phyloP scores from a whole-genome alignment of 768 basidiomycete genomes.

The Pulveroboletus sp. region DNA sequence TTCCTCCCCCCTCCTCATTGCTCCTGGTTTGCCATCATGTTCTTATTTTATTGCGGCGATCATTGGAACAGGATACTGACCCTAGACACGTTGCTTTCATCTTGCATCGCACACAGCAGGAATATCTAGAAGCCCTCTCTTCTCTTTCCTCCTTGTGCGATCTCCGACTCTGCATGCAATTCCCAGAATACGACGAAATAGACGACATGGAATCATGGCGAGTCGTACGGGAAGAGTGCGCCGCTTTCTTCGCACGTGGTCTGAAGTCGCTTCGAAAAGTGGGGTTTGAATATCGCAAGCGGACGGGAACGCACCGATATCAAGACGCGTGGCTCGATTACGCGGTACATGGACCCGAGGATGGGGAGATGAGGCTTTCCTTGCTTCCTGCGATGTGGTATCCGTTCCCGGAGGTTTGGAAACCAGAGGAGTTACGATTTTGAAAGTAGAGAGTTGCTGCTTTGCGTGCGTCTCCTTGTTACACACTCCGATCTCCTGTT shows the following conservation, averaged over 20 bases:
- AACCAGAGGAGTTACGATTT: slow-evolving; percentile 22
- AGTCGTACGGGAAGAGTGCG: slow-evolving; percentile 25
- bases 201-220: slow-evolving; percentile 34
- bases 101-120: slow-evolving; percentile 29
- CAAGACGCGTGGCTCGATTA: slow-evolving; percentile 37
- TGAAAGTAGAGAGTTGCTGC: slow-evolving; percentile 5
- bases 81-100: slow-evolving; percentile 28
- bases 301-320: slow-evolving; percentile 34
- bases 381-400: slow-evolving; percentile 31
- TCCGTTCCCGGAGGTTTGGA: slow-evolving; percentile 35
- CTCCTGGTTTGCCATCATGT: slow-evolving; percentile 11
- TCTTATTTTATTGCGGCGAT: slow-evolving; percentile 21
- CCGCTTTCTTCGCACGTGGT: slow-evolving; percentile 27
- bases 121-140: slow-evolving; percentile 32
- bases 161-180: slow-evolving; percentile 35
- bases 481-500: background rate
- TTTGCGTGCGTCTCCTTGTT: background rate
- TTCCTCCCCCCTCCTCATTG: slow-evolving; percentile 12
- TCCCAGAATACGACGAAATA: slow-evolving; percentile 32
- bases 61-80: slow-evolving; percentile 28
- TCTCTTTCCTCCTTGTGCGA: slow-evolving; percentile 26
- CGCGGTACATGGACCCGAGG: slow-evolving; percentile 19
- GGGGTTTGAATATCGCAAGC: slow-evolving; percentile 36
- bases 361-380: slow-evolving; percentile 19
- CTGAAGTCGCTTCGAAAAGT: slow-evolving; percentile 32